phyloP scores from a whole-genome alignment of 106 monocot species.

The Allium sativum region DNA sequence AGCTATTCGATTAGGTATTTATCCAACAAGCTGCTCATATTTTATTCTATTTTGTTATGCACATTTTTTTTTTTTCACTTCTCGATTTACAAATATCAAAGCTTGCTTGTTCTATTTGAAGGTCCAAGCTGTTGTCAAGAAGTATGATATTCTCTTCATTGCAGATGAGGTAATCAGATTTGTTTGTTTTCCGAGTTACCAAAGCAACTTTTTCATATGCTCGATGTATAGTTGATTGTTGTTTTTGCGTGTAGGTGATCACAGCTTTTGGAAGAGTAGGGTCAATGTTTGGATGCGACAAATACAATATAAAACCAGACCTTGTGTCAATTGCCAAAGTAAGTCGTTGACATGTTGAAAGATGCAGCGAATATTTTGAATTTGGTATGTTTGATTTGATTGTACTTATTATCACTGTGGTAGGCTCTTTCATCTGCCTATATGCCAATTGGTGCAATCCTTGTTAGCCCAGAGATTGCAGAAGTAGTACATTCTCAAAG shows the following conservation, averaged over 20 bases:
- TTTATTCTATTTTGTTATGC: neutral
- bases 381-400: too few relatives aligned
- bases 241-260: constrained; percentile 50
- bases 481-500: constrained; percentile 92
- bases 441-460: constrained; percentile 84
- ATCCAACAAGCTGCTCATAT: neutral
- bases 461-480: constrained; percentile 90
- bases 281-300: constrained; percentile 93
- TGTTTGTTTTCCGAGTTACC: neutral
- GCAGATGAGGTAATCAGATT: constrained; percentile 78
- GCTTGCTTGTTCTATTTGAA: constrained; percentile 6
- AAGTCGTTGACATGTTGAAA: neutral
- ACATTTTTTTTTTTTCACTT: neutral
- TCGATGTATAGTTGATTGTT: neutral
- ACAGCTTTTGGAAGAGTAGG: constrained; percentile 97
- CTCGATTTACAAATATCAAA: neutral
- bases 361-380: too few relatives aligned
- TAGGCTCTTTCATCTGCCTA: constrained; percentile 98
- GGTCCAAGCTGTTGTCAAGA: constrained; percentile 93
- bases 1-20: too few relatives aligned
- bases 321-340: constrained; percentile 92
- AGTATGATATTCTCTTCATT: constrained; percentile 94
- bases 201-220: neutral
- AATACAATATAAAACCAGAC: constrained; percentile 81
- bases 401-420: neutral